A percentile compares a stretch with the other conserved stretches of the same genome.
These are phyloP conservation scores for Plasmopara viticola DNA, from an alignment of 352 stramenopile genomes.

Conservation along the genomic window DNA sequence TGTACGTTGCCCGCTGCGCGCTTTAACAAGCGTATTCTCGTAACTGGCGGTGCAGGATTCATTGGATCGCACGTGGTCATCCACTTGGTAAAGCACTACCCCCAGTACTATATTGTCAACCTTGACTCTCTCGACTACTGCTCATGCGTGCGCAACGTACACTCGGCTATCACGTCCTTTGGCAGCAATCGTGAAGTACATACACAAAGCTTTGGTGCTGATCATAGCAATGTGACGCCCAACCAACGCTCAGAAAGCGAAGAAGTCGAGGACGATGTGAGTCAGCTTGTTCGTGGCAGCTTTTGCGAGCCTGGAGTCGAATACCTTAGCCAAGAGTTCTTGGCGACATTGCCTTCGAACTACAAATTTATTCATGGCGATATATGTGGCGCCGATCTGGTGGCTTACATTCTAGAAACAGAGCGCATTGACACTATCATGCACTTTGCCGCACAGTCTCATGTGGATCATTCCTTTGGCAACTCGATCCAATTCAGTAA, in stretches of 20 bases:
- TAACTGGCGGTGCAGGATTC: conserved; percentile 96
- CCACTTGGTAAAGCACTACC: conserved; percentile 94
- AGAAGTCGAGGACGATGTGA: conserved; percentile 34
- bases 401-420: conserved; percentile 91
- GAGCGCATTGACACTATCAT: conserved; percentile 97
- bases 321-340: conserved; percentile 15
- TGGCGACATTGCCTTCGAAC: conserved; percentile 37
- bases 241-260: conserved; percentile 6
- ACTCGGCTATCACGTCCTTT: conserved; percentile 38
- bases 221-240: conserved; percentile 11
- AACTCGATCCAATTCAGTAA: conserved; percentile 98
- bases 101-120: conserved; percentile 96
- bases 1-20: conserved; percentile 1
- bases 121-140: conserved; percentile 90
- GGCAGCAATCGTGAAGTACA: conserved; percentile 2
- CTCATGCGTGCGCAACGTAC: conserved; percentile 62
- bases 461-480: conserved; percentile 98
- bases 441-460: conserved; percentile 97
- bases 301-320: conserved; percentile 50
- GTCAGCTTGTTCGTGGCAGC: conserved; percentile 38
- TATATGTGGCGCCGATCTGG: conserved; percentile 91
- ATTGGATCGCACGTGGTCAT: conserved; percentile 97
- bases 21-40: conserved; percentile 88
- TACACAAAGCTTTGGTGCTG: conserved; percentile 75
- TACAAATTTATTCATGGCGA: conserved; percentile 98